Evolutionary conservation across 805 yeast genomes (phyloP), one percentile per base, ranked within the genome.

Genomic region (Gaillardinia entomophila): DNA sequence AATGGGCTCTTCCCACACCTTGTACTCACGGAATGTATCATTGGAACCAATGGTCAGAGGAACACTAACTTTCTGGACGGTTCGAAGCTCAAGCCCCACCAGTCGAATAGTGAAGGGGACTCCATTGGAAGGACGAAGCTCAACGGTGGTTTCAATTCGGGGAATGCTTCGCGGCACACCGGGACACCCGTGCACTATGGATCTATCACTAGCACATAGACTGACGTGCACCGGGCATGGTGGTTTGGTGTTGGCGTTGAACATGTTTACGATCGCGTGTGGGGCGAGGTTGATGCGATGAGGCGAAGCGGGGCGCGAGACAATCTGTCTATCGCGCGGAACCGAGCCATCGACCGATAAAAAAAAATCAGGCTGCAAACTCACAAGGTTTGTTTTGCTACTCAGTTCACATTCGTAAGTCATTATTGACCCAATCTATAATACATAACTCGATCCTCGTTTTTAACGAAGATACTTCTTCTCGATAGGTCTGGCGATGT

Each of bases 131-230:
- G 81, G 70, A 33, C 84, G 59, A 12, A 79, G 50, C 40, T 77
- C 75, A 12, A 79, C 47, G 16, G 66, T 70, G 6, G 82, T 76
- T 33, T 77, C 76, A 3, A 79, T 58, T 18, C 83, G 65, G 2
- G 86, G 85, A 18, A 65, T 48, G 27, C 71, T 77, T 32, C 76
- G 68, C 1, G 80, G 75, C 1, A 79, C 75, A 1, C 87, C 87
- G 0, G 86, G 85, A 53, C 82, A 76, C 3, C 87, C 87, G 31
- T 68, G 57, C 2, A 79, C 75, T 0, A 75, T 57, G n/a, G 75
- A 63, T 18, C 64, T 60, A 29, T 71, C 72, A 24, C 77, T 66
- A 3, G 81, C 73, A 33, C 71, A 72, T 30, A 79, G 45, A 39
- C 56, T 42, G 7, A 54, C 59, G 15, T 52, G 43, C 13, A n/a